Conservation (phyloP, 306 rosid genomes). For the Sindora glabra region DNA sequence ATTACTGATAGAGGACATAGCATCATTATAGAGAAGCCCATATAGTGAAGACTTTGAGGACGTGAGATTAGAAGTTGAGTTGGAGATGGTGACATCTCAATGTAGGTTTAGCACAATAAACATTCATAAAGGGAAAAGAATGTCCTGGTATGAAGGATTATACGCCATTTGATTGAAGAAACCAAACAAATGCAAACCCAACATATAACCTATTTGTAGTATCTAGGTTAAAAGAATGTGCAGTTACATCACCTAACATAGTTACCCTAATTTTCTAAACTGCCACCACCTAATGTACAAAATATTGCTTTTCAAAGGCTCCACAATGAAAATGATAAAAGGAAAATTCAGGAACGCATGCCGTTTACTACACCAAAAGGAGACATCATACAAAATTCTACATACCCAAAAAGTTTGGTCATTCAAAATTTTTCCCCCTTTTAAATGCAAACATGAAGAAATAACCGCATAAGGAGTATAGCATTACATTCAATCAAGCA, state of each 20-base stretch:
- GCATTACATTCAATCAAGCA: neutral
- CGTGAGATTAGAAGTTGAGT: neutral
- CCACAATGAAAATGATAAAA: too few species aligned
- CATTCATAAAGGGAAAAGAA: neutral
- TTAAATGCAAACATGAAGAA: too few species aligned
- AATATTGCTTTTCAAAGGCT: too few species aligned
- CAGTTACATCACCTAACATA: neutral
- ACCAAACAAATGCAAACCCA: neutral
- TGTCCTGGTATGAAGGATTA: neutral
- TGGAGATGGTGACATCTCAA: neutral
- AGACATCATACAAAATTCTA: too few species aligned
- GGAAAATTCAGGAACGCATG: too few species aligned
- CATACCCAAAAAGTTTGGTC: too few species aligned
- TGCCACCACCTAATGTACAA: too few species aligned
- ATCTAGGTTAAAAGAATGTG: too few species aligned
- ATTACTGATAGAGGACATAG: neutral
- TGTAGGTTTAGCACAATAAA: neutral
- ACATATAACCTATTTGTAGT: too few species aligned
- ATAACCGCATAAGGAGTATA: too few species aligned
- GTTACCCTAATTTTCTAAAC: neutral
- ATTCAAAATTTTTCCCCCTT: too few species aligned
- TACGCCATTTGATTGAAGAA: neutral
- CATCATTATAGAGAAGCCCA: neutral
- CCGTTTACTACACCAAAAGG: too few species aligned
- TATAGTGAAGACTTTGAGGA: neutral